phyloP scores from a whole-genome alignment of 1,139 yeast species.

The Saccharomyces hybrid region DNA sequence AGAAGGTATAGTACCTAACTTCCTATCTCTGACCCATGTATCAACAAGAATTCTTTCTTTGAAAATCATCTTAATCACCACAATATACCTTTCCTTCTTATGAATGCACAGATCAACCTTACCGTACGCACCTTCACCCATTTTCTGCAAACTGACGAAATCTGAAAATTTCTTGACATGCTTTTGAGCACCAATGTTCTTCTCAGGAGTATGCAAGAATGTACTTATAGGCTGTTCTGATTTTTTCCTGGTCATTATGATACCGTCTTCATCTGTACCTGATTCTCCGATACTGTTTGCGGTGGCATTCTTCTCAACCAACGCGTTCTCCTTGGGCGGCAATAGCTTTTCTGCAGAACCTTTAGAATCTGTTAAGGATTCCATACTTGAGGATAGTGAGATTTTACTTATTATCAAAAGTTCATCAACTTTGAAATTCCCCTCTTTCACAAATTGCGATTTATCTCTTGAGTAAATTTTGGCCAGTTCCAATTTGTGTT shows the following conservation, averaged over 20 bases:
- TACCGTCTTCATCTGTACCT: not conserved
- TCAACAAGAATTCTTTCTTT: no score
- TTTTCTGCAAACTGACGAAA: no score
- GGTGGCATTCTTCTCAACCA: not conserved
- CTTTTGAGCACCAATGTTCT: conserved; percentile 47
- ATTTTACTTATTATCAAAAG: conserved; percentile 21
- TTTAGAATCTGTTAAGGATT: conserved; percentile 6
- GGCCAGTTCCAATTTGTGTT: conserved; percentile 20
- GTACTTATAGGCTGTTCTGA: not conserved
- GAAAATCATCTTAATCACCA: no score
- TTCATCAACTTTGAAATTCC: conserved; percentile 26
- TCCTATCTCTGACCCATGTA: no score
- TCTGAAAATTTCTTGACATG: conserved; percentile 25
- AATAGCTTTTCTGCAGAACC: not conserved
- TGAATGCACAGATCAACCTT: no score
- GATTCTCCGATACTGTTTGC: not conserved
- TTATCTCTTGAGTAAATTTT: conserved; percentile 26
- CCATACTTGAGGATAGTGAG: conserved; percentile 16
- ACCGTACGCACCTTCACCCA: no score
- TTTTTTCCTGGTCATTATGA: not conserved
- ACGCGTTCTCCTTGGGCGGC: not conserved
- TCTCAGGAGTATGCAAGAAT: conserved; percentile 13
- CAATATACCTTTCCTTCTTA: no score
- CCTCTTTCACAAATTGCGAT: conserved; percentile 25
- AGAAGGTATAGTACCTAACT: no score